Base-by-base conservation (phyloP, 75 land plant species). In the Gnetum montanum region DNA sequence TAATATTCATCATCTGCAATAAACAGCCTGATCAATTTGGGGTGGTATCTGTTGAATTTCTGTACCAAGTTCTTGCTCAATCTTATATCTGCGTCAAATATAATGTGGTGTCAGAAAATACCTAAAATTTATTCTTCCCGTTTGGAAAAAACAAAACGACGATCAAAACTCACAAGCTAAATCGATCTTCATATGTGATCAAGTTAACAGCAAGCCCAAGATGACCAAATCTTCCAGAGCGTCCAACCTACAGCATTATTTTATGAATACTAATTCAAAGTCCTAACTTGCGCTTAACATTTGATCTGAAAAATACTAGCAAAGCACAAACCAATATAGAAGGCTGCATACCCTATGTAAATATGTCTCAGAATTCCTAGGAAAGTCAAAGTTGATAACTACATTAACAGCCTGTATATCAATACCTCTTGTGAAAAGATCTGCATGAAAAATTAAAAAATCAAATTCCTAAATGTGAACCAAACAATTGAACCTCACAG, bases 391-490 rank as follows among this genome's bases (percentile, higher is more conserved):
- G 29, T 69, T 69, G 56, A 69, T 69, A 19, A 69, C 72, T 25
- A 69, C 72, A 46, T 69, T 69, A 43, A 69, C 72, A 8, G 72
- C 72, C 47, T 69, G 72, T 15, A 69, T 65, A 49, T 69, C 72
- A 56, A 69, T 69, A 3, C 72, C 72, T 18, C 72, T 43, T 25
- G 72, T 69, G 46, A 69, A 69, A 24, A 69, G 48, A 63, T 69
- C 72, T 69, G 69, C 48, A 58, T 51, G 43, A n/a, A 27, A 52
- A 1, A 27, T 31, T 62, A 1, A 22, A n/a, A 62, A 60, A 15
- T 22, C 26, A 65, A 22, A 65, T 16, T 19, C 11, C 10, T 19
- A 10, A 26, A n/a, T 4, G 22, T 31, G 20, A 4, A 23, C 33
- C 18, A 53, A 28, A 24, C 19, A 40, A 38, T 37, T n/a, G n/a